A percentile compares a stretch with the other conserved stretches of the same genome.
phyloP scores from a whole-genome alignment of 116 monocot genomes.

The Iris pallida region DNA sequence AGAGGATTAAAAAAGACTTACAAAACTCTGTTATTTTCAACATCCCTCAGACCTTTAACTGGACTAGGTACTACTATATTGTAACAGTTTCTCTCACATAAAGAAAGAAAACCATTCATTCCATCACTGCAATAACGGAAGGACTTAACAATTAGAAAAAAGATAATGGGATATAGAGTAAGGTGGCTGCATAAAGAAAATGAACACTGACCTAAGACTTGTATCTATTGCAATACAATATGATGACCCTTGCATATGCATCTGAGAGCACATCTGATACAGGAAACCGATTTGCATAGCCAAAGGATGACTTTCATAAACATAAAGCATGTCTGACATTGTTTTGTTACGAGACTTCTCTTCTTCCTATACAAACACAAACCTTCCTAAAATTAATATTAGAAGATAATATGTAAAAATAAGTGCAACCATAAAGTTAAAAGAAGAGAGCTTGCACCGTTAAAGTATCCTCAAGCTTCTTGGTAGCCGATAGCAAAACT shows the following conservation, averaged over 20 bases:
- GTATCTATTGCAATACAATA: slow-evolving; percentile 46
- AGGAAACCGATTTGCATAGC: slow-evolving; percentile 40
- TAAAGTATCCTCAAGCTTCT: slow-evolving; percentile 74
- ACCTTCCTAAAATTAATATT: slow-evolving; percentile 3
- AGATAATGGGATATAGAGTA: background rate
- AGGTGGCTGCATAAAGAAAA: background rate
- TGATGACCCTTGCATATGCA: slow-evolving; percentile 8
- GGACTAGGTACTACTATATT: slow-evolving; percentile 28
- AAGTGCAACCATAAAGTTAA: background rate
- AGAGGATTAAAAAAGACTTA: slow-evolving; percentile 31
- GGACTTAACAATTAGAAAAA: slow-evolving; percentile 5
- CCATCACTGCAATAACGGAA: slow-evolving; percentile 50
- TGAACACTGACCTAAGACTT: slow-evolving; percentile 47
- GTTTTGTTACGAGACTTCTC: slow-evolving; percentile 72
- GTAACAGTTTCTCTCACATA: slow-evolving; percentile 57
- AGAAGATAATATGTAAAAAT: background rate
- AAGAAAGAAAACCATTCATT: slow-evolving; percentile 89
- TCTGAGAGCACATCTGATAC: slow-evolving; percentile 39
- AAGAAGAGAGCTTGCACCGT: slow-evolving; percentile 29
- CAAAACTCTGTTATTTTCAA: slow-evolving; percentile 66
- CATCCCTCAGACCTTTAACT: slow-evolving; percentile 40
- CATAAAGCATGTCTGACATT: slow-evolving; percentile 85
- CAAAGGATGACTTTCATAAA: slow-evolving; percentile 59
- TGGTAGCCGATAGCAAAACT: slow-evolving; percentile 66
- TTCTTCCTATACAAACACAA: slow-evolving; percentile 53